These are phyloP conservation scores for Leucocoprinus gongylophorus DNA, from an alignment of 1,284 basidiomycete genomes.

Conservation along the genomic window DNA sequence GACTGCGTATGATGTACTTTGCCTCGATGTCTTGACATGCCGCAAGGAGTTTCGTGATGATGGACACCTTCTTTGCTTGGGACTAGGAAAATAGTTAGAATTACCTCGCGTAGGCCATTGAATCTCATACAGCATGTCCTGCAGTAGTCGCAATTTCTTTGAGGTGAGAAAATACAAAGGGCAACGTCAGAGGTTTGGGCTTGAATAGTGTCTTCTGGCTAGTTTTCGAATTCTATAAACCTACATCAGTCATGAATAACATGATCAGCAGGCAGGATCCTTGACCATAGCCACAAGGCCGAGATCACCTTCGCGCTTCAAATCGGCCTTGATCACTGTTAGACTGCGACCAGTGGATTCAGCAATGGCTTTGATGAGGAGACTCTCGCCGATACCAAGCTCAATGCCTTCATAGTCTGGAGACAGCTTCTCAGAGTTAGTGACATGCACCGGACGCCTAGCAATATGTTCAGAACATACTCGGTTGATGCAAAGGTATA, in stretches of 20 bases:
- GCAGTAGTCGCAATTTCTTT: constrained; percentile 82
- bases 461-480: constrained; percentile 46
- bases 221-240: constrained; percentile 77
- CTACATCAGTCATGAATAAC: constrained; percentile 1
- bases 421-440: constrained; percentile 53
- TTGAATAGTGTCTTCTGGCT: constrained; percentile 95
- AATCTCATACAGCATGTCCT: constrained; percentile 63
- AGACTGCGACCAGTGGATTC: constrained; percentile 89
- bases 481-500: constrained; percentile 97
- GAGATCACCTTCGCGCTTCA: constrained; percentile 92
- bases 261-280: background rate
- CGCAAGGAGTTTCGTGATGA: constrained; percentile 92
- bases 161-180: constrained; percentile 80
- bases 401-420: constrained; percentile 97
- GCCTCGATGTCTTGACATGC: constrained; percentile 87
- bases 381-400: constrained; percentile 92
- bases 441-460: background rate
- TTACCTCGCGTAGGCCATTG: background rate
- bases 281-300: constrained; percentile 90
- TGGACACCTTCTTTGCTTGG: constrained; percentile 90
- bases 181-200: constrained; percentile 84
- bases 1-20: constrained; percentile 92
- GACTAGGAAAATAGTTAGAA: constrained; percentile 46
- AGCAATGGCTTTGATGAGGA: constrained; percentile 93
- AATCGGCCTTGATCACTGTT: constrained; percentile 81